A percentile compares a stretch with the other conserved stretches of the same genome.
These are phyloP conservation scores for Diaporthe citrichinensis DNA, from an alignment of 2,329 filamentous ascomycete species.

Conservation along the genomic window DNA sequence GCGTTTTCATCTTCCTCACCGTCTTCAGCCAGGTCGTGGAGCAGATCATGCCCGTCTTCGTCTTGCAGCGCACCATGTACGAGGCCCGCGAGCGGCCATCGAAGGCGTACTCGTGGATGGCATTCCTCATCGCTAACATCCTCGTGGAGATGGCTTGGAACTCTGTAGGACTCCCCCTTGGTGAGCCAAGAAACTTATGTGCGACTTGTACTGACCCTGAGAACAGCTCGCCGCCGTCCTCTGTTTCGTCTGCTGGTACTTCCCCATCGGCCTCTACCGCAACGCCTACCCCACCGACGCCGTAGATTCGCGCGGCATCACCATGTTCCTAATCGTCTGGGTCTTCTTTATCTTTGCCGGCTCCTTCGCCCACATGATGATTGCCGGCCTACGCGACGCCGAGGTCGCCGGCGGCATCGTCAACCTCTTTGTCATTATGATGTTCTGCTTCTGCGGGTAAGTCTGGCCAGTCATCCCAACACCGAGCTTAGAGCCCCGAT, in stretches of 20 bases:
- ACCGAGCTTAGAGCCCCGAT: too few species aligned
- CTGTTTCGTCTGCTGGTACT: conserved; percentile 79
- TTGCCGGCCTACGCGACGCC: conserved; percentile 75
- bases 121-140: conserved; percentile 76
- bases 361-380: conserved; percentile 76
- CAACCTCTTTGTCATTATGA: conserved; percentile 74
- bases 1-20: conserved; percentile 78
- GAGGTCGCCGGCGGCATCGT: conserved; percentile 77
- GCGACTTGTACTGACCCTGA: background rate
- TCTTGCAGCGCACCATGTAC: conserved; percentile 76
- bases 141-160: conserved; percentile 81
- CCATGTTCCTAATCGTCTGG: conserved; percentile 76
- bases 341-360: conserved; percentile 76
- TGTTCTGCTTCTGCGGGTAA: conserved; percentile 71
- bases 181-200: background rate
- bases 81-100: conserved; percentile 79
- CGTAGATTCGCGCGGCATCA: conserved; percentile 69
- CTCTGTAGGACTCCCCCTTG: conserved; percentile 49
- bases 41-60: conserved; percentile 80
- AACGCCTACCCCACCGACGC: conserved; percentile 68
- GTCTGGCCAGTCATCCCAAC: background rate
- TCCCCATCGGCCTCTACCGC: conserved; percentile 74
- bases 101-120: conserved; percentile 78
- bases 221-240: conserved; percentile 68
- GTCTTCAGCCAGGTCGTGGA: conserved; percentile 76